Base-by-base conservation (phyloP, 306 rosid genomes). In the Gastrolobium bilobum region DNA sequence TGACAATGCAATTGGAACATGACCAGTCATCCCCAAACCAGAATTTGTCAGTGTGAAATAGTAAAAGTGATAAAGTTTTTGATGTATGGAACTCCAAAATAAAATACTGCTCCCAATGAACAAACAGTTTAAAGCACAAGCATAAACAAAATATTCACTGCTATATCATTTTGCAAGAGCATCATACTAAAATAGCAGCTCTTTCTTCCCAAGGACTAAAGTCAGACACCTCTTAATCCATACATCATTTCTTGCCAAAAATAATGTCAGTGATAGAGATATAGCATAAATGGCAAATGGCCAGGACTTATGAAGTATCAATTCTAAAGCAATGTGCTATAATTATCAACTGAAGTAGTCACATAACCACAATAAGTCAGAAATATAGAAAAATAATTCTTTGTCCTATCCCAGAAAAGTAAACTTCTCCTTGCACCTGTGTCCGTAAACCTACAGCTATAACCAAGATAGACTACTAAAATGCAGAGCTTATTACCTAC, bases 341-440 rank as follows among this genome's bases (percentile, higher is more conserved):
- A 63, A 14, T 63, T 63, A 40, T 63, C 50, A 15, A 63, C 4
- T 63, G 31, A 63, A 63, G 71, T 38, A 65, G 20, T 40, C 52
- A 42, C 9, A 8, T 10, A 26, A 6, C 15, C 71, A 56, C 68
- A 9, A 67, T 5, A 43, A 26, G 4, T 48, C 61, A 51, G 2
- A 70, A 37, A 52, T 7, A 14, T 52, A 37, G 63, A 9, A 15
- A 7, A 35, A 7, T 37, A 37, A 29, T 40, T 37, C 38, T 56
- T 42, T 42, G 26, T 42, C 68, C 51, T 20, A 72, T 56, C 47
- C 51, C 20, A 5, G 39, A 29, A 54, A 40, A 6, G 5, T 40
- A 57, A 40, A 39, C 29, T 34, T 39, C 43, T 6, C 4, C 6
- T 3, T 73, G 13, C 33, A 30, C 73, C 4, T 0, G 1, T 10